These are phyloP conservation scores for Calonectria pseudoreteaudii DNA, from an alignment of 2,329 filamentous ascomycete species.

Conservation along the genomic window DNA sequence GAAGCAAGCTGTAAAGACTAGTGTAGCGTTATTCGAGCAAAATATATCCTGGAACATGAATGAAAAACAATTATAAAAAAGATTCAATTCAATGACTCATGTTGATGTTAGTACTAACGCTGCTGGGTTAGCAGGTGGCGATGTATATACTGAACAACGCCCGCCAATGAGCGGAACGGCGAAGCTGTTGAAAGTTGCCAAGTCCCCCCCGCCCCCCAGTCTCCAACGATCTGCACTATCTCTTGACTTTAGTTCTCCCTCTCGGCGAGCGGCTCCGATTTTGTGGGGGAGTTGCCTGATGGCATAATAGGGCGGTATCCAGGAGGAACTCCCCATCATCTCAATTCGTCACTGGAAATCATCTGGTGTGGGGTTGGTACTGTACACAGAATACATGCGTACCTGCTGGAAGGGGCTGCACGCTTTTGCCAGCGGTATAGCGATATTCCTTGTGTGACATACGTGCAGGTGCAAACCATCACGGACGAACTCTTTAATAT, in stretches of 20 bases:
- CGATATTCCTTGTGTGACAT: no score
- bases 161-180: neutral
- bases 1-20: slow-evolving; percentile 19
- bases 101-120: neutral
- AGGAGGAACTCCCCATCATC: neutral
- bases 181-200: neutral
- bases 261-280: neutral
- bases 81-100: neutral
- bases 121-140: no score
- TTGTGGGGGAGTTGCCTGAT: neutral
- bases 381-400: no score
- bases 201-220: neutral
- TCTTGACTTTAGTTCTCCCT: neutral
- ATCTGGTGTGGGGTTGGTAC: neutral
- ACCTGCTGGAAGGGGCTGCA: no score
- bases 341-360: neutral
- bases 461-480: neutral
- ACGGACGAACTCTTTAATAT: neutral
- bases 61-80: neutral
- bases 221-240: neutral
- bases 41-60: neutral
- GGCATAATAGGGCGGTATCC: neutral
- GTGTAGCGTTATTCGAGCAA: neutral
- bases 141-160: no score
- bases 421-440: no score